Evolutionary conservation across 495 filamentous ascomycete species (phyloP).

Genomic region (Lepidopterella palustris): DNA sequence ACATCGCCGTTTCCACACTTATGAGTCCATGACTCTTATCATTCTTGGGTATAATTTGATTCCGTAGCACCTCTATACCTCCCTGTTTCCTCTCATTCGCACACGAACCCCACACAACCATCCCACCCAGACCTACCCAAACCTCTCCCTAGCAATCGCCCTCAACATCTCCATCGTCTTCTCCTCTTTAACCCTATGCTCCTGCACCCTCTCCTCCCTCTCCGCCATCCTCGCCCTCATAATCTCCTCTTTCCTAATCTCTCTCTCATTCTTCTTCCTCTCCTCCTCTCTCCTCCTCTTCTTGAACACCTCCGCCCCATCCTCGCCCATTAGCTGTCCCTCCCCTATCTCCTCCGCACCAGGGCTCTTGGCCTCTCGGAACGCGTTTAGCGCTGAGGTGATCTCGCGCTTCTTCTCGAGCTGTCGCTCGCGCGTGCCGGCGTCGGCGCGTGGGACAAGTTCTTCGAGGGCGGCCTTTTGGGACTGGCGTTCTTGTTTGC

Average conservation of each 20-base stretch:
- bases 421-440: constrained; percentile 75
- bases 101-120: no score
- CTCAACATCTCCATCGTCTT: constrained; percentile 60
- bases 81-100: no score
- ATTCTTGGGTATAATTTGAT: no score
- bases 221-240: constrained; percentile 53
- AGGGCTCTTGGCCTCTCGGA: constrained; percentile 51
- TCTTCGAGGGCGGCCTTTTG: constrained; percentile 69
- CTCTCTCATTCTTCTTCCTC: constrained; percentile 58
- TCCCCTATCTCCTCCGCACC: constrained; percentile 54
- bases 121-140: constrained; percentile 41
- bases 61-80: no score
- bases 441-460: constrained; percentile 71
- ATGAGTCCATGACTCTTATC: no score
- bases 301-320: constrained; percentile 51
- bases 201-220: constrained; percentile 55
- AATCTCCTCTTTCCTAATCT: constrained; percentile 59
- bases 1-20: no score
- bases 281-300: constrained; percentile 47
- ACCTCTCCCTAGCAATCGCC: constrained; percentile 53
- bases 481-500: constrained; percentile 53
- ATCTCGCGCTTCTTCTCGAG: constrained; percentile 73
- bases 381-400: constrained; percentile 48
- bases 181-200: constrained; percentile 55
- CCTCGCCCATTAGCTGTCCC: constrained; percentile 56